Percentiles rank a stretch among this genome's conserved stretches.
These are phyloP conservation scores for Plenodomus tracheiphilus DNA, from an alignment of 2,329 filamentous ascomycete genomes.

Conservation along the genomic window DNA sequence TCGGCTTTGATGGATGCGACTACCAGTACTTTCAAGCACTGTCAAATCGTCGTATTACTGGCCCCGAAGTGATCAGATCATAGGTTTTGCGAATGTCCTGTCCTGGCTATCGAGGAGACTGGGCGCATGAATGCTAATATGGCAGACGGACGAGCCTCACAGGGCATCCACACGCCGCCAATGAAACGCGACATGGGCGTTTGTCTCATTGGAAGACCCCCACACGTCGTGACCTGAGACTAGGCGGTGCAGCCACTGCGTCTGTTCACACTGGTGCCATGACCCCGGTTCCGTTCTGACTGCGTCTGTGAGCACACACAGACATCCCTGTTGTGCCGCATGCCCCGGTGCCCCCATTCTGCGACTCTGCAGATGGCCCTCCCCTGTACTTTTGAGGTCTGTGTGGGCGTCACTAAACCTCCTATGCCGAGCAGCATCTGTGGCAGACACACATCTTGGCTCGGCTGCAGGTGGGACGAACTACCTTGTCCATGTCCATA, in stretches of 20 bases:
- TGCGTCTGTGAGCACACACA: conserved; percentile 20
- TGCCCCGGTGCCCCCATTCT: conserved; percentile 26
- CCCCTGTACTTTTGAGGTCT: conserved; percentile 24
- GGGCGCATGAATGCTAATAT: conserved; percentile 12
- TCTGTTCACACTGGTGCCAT: conserved; percentile 32
- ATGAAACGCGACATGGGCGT: conserved; percentile 30
- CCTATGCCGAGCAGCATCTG: conserved; percentile 32
- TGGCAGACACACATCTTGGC: conserved; percentile 27
- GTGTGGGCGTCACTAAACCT: conserved; percentile 37
- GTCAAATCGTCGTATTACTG: neutral
- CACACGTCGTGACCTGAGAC: conserved; percentile 39
- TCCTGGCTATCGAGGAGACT: neutral
- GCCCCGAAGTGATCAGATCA: neutral
- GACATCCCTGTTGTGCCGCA: conserved; percentile 33
- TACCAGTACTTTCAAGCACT: neutral
- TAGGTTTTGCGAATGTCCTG: neutral
- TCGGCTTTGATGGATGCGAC: neutral
- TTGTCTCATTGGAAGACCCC: conserved; percentile 27
- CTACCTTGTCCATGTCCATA: conserved; percentile 27
- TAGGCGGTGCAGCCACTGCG: conserved; percentile 31
- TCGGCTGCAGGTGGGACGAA: conserved; percentile 41
- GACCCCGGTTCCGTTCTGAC: conserved; percentile 31
- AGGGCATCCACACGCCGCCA: conserved; percentile 19
- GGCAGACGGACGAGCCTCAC: conserved; percentile 9
- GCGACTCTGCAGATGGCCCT: conserved; percentile 18